Conservation (phyloP, 2,329 filamentous ascomycete genomes). For the Ophiostoma piceae region DNA sequence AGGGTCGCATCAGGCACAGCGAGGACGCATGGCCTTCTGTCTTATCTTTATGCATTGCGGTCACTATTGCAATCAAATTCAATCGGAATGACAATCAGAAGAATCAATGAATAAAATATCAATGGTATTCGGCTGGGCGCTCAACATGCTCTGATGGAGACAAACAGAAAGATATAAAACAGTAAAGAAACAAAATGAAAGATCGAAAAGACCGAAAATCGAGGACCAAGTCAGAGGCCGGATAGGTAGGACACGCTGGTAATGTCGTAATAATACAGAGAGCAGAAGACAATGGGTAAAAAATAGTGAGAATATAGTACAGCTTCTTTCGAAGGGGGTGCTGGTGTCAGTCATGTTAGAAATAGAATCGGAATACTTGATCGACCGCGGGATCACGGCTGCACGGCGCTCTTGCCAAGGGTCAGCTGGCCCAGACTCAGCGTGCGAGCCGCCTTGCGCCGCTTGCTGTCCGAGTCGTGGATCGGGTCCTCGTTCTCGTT, state of each 20-base stretch:
- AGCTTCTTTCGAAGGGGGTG: not conserved
- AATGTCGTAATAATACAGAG: conserved; percentile 11
- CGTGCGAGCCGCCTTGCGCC: conserved; percentile 53
- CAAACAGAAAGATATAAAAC: not conserved
- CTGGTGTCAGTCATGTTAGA: not conserved
- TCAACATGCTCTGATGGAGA: conserved; percentile 13
- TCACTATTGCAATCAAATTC: not conserved
- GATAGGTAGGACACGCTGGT: conserved; percentile 12
- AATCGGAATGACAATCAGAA: not conserved
- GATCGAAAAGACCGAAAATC: not conserved
- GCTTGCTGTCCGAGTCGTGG: conserved; percentile 33
- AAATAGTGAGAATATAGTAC: conserved; percentile 11
- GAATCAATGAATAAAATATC: not conserved
- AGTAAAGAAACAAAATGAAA: not conserved
- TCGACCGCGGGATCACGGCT: conserved; percentile 1
- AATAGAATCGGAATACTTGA: not conserved
- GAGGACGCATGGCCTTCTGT: not conserved
- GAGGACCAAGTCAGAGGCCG: not conserved
- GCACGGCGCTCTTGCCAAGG: conserved; percentile 27
- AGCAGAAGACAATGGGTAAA: not conserved
- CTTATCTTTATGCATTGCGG: not conserved
- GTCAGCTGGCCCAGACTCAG: conserved; percentile 60
- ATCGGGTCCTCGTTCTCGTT: conserved; percentile 29
- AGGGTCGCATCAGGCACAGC: conserved; percentile 7
- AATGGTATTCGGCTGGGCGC: not conserved